Base-by-base conservation (phyloP, 495 filamentous ascomycete genomes). In the Aspergillus haitiensis region DNA sequence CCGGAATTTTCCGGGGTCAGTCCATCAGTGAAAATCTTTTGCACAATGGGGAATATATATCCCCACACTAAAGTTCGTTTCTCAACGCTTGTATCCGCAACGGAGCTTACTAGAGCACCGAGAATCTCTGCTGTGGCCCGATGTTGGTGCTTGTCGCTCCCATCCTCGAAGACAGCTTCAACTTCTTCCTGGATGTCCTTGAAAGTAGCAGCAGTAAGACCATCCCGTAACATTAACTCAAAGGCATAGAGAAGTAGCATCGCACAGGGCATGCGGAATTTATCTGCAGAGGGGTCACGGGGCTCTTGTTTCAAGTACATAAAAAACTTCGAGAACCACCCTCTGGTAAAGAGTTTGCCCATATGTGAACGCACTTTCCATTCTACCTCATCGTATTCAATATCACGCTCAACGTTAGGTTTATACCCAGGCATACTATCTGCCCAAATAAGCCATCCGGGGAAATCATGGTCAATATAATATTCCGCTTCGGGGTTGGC, bases 101-200 rank as follows among this genome's bases (percentile, higher is more conserved):
- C 88, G 35, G 88, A 88, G 45, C 83, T 81, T 9, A 98, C 78
- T 65, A 99, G 69, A 21, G 90, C 91, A 16, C 90, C 91, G 13
- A 99, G 79, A 58, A 99, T 97, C 71, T 99, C 94, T 5, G 95
- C 84, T 16, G 93, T 96, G 7, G 95, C 95, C 45, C 94, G 89
- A 69, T 99, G 94, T 70, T 98, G 93, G 73, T 99, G 95, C 71
- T 97, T 99, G 66, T 99, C 94, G 61, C 86, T 92, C 31, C 95
- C 93, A 75, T 98, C 94, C 21, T 88, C 93, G 64, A 88, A 97
- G 3, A 93, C 85, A 1, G 78, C 79, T 56, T 82, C 78, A 18
- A 88, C 82, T 56, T 94, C 78, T 60, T 92, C 86, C 63, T 95
- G 85, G 65, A 98, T 87, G 51, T 99, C 93, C n/a, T 89, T 82